phyloP scores from a whole-genome alignment of 768 basidiomycete genomes.

The Pleurotus tuoliensis region DNA sequence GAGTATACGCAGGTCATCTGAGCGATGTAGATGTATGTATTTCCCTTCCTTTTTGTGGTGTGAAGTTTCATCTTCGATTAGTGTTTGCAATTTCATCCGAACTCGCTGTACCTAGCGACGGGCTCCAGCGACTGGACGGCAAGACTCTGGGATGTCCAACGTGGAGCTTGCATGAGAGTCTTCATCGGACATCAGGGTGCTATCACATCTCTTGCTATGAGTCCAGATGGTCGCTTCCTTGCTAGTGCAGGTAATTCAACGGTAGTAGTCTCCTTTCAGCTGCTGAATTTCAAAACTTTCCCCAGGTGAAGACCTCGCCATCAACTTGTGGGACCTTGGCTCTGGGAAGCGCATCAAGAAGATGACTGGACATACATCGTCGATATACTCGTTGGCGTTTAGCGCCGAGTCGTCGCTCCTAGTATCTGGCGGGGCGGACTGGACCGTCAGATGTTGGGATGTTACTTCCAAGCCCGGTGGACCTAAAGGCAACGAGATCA shows the following conservation, averaged over 20 bases:
- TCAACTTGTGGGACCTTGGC: constrained; percentile 95
- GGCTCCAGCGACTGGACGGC: constrained; percentile 97
- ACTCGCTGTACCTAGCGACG: constrained; percentile 94
- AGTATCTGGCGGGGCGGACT: constrained; percentile 89
- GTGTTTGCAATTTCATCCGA: constrained; percentile 97
- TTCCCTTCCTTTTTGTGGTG: constrained; percentile 1
- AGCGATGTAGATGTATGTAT: constrained; percentile 92
- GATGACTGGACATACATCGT: constrained; percentile 90
- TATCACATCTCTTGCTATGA: constrained; percentile 81
- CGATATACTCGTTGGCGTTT: constrained; percentile 88
- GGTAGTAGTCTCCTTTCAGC: constrained; percentile 3
- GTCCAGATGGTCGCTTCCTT: constrained; percentile 91
- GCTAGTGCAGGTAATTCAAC: constrained; percentile 72
- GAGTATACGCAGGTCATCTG: constrained; percentile 94
- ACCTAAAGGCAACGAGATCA: constrained; percentile 50
- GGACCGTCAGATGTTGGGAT: constrained; percentile 99
- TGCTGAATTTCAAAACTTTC: not conserved
- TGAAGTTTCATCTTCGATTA: constrained; percentile 25
- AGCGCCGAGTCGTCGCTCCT: constrained; percentile 88
- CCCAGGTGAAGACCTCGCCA: constrained; percentile 83
- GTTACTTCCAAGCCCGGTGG: constrained; percentile 73
- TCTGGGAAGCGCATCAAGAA: constrained; percentile 95
- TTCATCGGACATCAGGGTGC: constrained; percentile 94
- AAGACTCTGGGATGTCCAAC: constrained; percentile 97
- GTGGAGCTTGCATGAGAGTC: constrained; percentile 88